A percentile compares a stretch with the other conserved stretches of the same genome.
These are phyloP conservation scores for Phascolomyces articulosus DNA, from an alignment of 371 early-diverging fungal species.

Conservation along the genomic window DNA sequence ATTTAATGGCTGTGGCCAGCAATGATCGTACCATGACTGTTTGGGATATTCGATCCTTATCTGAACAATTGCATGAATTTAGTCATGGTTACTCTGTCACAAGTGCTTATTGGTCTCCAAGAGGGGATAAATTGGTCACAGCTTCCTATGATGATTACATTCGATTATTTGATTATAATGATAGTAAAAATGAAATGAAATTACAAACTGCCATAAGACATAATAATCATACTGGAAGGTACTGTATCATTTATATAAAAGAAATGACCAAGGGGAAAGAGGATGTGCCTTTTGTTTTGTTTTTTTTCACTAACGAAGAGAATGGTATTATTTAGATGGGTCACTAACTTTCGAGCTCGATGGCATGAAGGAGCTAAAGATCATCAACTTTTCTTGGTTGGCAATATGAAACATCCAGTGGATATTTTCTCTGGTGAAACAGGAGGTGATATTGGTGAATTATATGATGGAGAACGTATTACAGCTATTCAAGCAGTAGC, in stretches of 20 bases:
- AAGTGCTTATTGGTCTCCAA: constrained; percentile 73
- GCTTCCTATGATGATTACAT: constrained; percentile 57
- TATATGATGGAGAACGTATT: constrained; percentile 56
- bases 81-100: constrained; percentile 67
- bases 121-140: constrained; percentile 52
- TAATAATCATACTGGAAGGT: constrained; percentile 73
- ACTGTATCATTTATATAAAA: too few species aligned
- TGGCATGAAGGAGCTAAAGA: constrained; percentile 58
- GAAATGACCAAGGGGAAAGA: neutral
- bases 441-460: constrained; percentile 48
- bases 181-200: constrained; percentile 33
- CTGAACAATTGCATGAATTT: constrained; percentile 42
- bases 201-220: constrained; percentile 54
- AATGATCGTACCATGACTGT: constrained; percentile 70
- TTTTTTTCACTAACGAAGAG: too few species aligned
- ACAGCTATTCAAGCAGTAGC: constrained; percentile 73
- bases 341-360: constrained; percentile 72
- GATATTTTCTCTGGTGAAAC: constrained; percentile 67
- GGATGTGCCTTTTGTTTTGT: too few species aligned
- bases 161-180: constrained; percentile 50
- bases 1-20: constrained; percentile 68
- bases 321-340: constrained; percentile 69
- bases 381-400: constrained; percentile 60
- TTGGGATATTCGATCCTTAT: constrained; percentile 76
- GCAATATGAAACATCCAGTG: constrained; percentile 71